Base-by-base conservation (phyloP, 352 stramenopile genomes). In the Globisporangium solare region DNA sequence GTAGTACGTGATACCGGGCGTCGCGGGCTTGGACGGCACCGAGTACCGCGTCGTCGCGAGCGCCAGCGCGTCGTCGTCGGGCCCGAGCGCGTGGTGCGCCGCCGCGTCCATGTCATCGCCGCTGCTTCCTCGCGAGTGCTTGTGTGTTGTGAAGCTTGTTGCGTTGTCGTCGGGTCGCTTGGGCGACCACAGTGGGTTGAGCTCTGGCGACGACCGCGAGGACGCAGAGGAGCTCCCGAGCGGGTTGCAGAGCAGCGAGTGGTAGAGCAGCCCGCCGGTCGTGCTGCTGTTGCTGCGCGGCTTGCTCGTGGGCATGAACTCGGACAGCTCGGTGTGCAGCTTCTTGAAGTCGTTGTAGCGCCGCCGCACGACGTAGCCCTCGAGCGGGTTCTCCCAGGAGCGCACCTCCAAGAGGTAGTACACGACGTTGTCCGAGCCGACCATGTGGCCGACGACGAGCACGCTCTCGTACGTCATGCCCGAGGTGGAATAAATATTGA, bases 361-460 rank as follows among this genome's bases (percentile, higher is more conserved):
- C 20, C 82, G 75, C 17, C 82, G 79, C 45, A 92, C 73, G 49
- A 89, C 80, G 71, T 92, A 92, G 11, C 72, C 74, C n/a, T 92
- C 82, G 5, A 92, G 77, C 35, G 82, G 82, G 47, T 68, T 74
- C 48, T 89, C 79, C 66, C 71, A 82, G 15, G 79, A 88, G 15
- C 77, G 73, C 57, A 92, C 77, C 48, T 92, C 79, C 40, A 92
- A 47, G 39, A 89, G 62, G 63, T 92, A 89, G 65, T 89, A 89
- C 50, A 89, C 79, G 49, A 89, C 65, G 41, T 80, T 78, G 54
- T 86, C 75, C 21, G 61, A 84, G 48, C 80, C 79, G 58, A 71
- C 56, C 43, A 76, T 70, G 55, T 90, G 74, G 18, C 79, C 79
- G 4, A 87, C 75, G n/a, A 90, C 79, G 39, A 83, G 72, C 13